Evolutionary conservation across 2,329 filamentous ascomycete species (phyloP).

Genomic region (Chaetomiaceae sp.): DNA sequence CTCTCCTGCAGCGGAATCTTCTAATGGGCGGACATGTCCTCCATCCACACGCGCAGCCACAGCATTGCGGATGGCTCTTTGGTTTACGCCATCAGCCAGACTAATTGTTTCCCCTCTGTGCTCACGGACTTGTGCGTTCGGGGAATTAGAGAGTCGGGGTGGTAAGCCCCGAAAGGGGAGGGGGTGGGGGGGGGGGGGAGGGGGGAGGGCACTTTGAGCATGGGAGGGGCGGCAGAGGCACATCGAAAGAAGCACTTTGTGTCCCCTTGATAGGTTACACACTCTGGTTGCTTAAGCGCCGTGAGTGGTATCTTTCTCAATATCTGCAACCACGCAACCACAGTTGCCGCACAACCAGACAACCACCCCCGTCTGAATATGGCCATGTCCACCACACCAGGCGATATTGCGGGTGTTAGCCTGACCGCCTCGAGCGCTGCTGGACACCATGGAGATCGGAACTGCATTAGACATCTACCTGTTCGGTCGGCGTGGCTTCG

Average conservation of each 20-base stretch:
- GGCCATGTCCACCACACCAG: conserved; percentile 1
- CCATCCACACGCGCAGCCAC: background rate
- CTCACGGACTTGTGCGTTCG: no score
- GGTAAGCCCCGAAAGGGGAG: background rate
- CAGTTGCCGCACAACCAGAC: no score
- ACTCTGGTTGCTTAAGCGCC: conserved; percentile 1
- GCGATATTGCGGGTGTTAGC: background rate
- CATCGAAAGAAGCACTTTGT: background rate
- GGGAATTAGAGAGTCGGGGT: no score
- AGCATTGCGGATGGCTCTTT: conserved; percentile 6
- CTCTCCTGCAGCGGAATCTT: no score
- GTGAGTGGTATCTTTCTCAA: background rate
- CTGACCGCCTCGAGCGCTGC: conserved; percentile 11
- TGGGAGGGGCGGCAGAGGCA: no score
- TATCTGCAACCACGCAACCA: background rate
- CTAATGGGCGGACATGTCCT: no score
- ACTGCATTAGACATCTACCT: background rate
- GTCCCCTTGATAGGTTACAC: background rate
- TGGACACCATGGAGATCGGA: background rate
- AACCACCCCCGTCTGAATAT: background rate
- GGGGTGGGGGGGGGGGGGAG: background rate
- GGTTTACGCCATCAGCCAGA: background rate
- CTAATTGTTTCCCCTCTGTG: no score
- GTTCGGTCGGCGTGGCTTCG: background rate
- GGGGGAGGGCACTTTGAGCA: background rate